Percentiles rank a stretch among this genome's conserved stretches.
phyloP scores from a whole-genome alignment of 192 early-diverging fungal genomes.

The Coemansia sp. region DNA sequence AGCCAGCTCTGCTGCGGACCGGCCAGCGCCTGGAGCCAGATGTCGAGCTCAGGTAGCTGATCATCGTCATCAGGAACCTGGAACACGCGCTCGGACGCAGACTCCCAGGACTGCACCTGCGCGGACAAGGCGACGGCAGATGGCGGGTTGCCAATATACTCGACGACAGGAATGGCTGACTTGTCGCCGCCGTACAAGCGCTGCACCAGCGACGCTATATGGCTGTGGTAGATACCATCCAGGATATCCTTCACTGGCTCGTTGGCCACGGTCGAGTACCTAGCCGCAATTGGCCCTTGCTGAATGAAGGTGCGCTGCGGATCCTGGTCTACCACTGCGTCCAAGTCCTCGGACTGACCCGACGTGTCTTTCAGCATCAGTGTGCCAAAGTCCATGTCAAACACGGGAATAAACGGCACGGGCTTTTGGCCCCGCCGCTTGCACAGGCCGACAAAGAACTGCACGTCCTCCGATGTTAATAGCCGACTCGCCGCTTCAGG shows the following conservation, averaged over 20 bases:
- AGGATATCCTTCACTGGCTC: slow-evolving; percentile 90
- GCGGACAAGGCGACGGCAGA: not conserved
- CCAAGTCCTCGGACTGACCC: slow-evolving; percentile 86
- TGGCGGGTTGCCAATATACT: slow-evolving; percentile 58
- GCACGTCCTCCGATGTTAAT: slow-evolving; percentile 20
- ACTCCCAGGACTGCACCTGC: not conserved
- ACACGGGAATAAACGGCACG: slow-evolving; percentile 78
- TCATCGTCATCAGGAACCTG: not conserved
- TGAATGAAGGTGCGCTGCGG: slow-evolving; percentile 76
- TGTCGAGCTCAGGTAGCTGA: slow-evolving; percentile 9
- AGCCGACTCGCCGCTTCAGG: slow-evolving; percentile 1
- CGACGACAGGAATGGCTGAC: slow-evolving; percentile 63
- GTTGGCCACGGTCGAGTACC: slow-evolving; percentile 64
- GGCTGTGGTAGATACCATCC: slow-evolving; percentile 72
- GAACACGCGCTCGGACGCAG: slow-evolving; percentile 1
- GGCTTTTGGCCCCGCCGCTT: slow-evolving; percentile 75
- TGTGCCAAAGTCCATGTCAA: slow-evolving; percentile 83
- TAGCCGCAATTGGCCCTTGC: slow-evolving; percentile 82
- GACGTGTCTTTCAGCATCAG: slow-evolving; percentile 87
- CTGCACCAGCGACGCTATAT: slow-evolving; percentile 67
- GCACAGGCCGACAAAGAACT: slow-evolving; percentile 29
- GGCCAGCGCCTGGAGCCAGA: slow-evolving; percentile 65
- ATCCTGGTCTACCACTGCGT: slow-evolving; percentile 79
- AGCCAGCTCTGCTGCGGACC: slow-evolving; percentile 70
- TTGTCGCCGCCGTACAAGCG: slow-evolving; percentile 61